Evolutionary conservation across 768 basidiomycete genomes (phyloP), one percentile per base, ranked within the genome.

Genomic region (Pisolithus tinctorius): DNA sequence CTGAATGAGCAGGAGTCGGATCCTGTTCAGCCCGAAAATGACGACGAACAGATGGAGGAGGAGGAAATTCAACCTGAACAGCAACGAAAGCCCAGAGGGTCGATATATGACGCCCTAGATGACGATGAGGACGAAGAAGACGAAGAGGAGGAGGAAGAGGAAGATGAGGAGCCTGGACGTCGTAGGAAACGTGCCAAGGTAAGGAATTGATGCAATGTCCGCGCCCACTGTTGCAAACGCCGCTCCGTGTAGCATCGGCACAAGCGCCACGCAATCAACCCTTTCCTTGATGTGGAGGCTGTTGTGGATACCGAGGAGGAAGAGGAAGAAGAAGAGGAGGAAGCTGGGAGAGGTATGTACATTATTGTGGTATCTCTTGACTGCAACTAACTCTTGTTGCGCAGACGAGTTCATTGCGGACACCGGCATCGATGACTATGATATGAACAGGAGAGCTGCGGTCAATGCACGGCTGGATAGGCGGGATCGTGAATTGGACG

Each of bases 271-370:
- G 73, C 76, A 16, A 77, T 81, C 25, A 88, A 82, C 64, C 84
- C 85, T 57, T 99, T 93, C 84, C 75, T 98, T 58, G 96, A 98
- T 81, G 79, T 94, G 51, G 92, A 95, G 71, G 93, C 93, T 49
- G 92, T 93, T 65, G 94, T 95, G 17, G 93, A 93, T 58, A 93
- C 96, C 29, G 96, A 98, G 17, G 96, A 97, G 4, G 95, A 96
- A 34, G 96, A 97, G 25, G 87, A 88, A 3, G 93, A 95, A 17
- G 91, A 85, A 6, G 88, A 88, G 3, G 87, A 88, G 17, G 89
- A 90, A 49, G 79, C 77, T 52, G 86, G 75, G 10, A 70, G 73
- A 58, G 78, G 76, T 78, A 42, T 16, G 76, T 62, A 38, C 47
- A 40, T 27, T 20, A 41, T 29, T 51, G 7, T 2, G 26, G 50